Conservation (phyloP, 2,329 filamentous ascomycete genomes). For the Aspergillus sp. region DNA sequence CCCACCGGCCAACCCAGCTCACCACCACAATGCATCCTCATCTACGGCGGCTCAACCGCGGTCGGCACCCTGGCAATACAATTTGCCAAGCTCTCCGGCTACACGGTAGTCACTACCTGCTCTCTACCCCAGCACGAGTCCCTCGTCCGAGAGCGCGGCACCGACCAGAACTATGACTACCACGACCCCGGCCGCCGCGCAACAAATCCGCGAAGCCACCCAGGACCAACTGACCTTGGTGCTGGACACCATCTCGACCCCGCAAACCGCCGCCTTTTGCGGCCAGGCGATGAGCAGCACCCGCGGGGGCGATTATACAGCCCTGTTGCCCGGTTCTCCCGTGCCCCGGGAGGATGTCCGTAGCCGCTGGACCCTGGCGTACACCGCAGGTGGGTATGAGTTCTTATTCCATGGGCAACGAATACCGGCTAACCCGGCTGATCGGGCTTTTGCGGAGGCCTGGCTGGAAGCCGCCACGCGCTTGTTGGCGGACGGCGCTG, state of each 20-base stretch:
- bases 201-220: conserved; percentile 25
- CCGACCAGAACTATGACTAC: conserved; percentile 36
- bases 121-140: conserved; percentile 13
- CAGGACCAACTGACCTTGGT: conserved; percentile 20
- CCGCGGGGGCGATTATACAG: conserved; percentile 18
- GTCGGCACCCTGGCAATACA: conserved; percentile 41
- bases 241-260: conserved; percentile 22
- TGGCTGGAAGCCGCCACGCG: conserved; percentile 15
- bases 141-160: conserved; percentile 25
- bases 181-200: conserved; percentile 16
- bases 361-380: conserved; percentile 21
- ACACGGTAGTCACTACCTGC: conserved; percentile 24
- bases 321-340: conserved; percentile 13
- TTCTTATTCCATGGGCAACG: conserved; percentile 16
- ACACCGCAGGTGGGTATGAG: conserved; percentile 19
- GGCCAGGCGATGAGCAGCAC: conserved; percentile 17
- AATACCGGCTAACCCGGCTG: conserved; percentile 5
- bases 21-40: conserved; percentile 8
- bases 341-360: conserved; percentile 20
- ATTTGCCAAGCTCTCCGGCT: conserved; percentile 35
- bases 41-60: conserved; percentile 40
- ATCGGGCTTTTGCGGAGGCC: conserved; percentile 16
- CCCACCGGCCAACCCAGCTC: too few species aligned
- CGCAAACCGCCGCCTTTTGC: conserved; percentile 20
- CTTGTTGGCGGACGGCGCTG: conserved; percentile 14